Evolutionary conservation across 179 eudicot species (phyloP), one percentile per base, ranked within the genome.

Genomic region (Silene noctiflora): DNA sequence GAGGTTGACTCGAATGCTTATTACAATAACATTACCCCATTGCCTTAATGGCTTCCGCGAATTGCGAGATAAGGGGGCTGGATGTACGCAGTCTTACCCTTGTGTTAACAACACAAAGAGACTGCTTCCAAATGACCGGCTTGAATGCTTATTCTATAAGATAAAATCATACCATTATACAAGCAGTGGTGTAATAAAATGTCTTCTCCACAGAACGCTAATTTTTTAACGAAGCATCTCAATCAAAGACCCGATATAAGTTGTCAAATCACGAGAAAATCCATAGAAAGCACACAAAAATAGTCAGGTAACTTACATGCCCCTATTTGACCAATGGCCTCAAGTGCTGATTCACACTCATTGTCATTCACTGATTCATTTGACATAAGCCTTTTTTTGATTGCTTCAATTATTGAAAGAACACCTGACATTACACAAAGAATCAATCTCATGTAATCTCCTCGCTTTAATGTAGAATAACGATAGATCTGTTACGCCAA

Each of bases 291-390:
- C 11, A 51, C 51, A 24, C 66, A 68, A 31, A 68, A 12, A 13
- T 16, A 5, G 11, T 68, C 39, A 25, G 21, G 71, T 29, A 31
- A 83, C 97, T 88, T 85, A 95, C 99, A 86, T 56, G 86, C 83
- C 48, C 97, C 96, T 67, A 93, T 89, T 77, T 88, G 93, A 83
- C 97, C 99, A 78, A 95, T 74, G 67, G 97, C 95, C 83, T 93
- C 97, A 72, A 92, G 84, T 48, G 95, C 93, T 73, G 90, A 85
- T 83, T 94, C 98, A 82, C 77, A 84, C 80, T 95, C 99, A 87
- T 89, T 91, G 70, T 87, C 90, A 73, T 95, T 91, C 67, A 71
- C 79, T 78, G 84, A 81, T 79, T 84, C 92, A 62, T 85, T 71
- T 59, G 79, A 75, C 42, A 63, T 83, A 7, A 89, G 85, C 83